Conservation (phyloP, 176 grass and related monocot species). For the Miscanthus lutarioriparius region DNA sequence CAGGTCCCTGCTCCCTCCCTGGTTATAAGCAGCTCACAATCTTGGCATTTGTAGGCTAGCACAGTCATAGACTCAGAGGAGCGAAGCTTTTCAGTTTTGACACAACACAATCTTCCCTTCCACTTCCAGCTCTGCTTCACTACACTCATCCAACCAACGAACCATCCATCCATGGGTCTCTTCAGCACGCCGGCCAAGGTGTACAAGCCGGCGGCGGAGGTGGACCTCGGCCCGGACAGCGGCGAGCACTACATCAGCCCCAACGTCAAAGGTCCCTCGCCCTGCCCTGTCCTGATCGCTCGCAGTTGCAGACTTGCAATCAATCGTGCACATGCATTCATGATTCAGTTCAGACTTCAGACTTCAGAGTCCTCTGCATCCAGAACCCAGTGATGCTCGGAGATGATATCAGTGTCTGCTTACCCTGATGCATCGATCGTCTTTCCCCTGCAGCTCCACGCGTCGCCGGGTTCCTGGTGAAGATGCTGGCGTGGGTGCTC, state of each 20-base stretch:
- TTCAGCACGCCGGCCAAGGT: constrained; percentile 55
- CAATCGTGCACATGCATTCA: background rate
- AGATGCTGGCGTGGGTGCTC: constrained; percentile 81
- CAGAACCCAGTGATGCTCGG: background rate
- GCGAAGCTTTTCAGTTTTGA: background rate
- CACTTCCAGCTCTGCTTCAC: background rate
- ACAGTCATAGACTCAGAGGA: background rate
- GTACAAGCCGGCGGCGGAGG: constrained; percentile 68
- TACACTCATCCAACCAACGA: background rate
- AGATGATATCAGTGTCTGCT: background rate
- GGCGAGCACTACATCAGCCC: constrained; percentile 74
- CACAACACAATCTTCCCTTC: background rate
- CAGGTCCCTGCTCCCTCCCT: too few species aligned
- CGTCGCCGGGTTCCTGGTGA: constrained; percentile 72
- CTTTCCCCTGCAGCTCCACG: constrained; percentile 59
- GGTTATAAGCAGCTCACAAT: constrained; percentile 29
- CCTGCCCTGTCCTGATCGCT: background rate
- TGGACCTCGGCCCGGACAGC: constrained; percentile 63
- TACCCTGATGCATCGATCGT: background rate
- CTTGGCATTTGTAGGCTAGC: background rate
- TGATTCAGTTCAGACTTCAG: background rate
- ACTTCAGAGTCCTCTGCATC: background rate
- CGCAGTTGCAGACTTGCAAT: background rate
- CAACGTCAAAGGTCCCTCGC: constrained; percentile 63
- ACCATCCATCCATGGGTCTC: constrained; percentile 54